Conservation (phyloP, 257 asterid genomes). For the Primulina eburnea region DNA sequence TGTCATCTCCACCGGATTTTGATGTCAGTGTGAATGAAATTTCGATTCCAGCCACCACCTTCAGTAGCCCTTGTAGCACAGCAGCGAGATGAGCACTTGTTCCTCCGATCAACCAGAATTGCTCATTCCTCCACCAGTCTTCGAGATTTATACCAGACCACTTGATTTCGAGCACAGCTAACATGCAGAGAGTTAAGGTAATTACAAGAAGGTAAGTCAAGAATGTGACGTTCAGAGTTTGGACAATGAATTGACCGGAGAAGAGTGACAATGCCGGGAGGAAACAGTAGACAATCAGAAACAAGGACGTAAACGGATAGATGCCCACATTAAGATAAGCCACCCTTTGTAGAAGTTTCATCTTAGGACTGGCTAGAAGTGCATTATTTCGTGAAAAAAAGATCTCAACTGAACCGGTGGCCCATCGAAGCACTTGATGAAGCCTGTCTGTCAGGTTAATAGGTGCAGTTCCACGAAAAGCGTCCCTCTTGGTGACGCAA, state of each 20-base stretch:
- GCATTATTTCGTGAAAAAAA: slow-evolving; percentile 44
- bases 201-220: slow-evolving; percentile 34
- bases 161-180: slow-evolving; percentile 38
- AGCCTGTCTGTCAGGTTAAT: slow-evolving; percentile 46
- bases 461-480: slow-evolving; percentile 48
- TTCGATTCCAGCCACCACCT: slow-evolving; percentile 46
- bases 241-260: slow-evolving; percentile 43
- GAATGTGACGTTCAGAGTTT: slow-evolving; percentile 32
- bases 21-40: slow-evolving; percentile 46
- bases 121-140: slow-evolving; percentile 53
- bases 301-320: slow-evolving; percentile 42
- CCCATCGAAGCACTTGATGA: slow-evolving; percentile 49
- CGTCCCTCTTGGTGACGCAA: slow-evolving; percentile 43
- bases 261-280: slow-evolving; percentile 47
- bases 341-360: slow-evolving; percentile 37
- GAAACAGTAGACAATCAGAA: slow-evolving; percentile 41
- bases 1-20: slow-evolving; percentile 36
- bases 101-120: slow-evolving; percentile 47
- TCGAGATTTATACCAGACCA: slow-evolving; percentile 45
- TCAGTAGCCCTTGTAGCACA: slow-evolving; percentile 42
- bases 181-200: slow-evolving; percentile 30
- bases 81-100: slow-evolving; percentile 52
- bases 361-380: slow-evolving; percentile 23
- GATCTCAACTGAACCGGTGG: slow-evolving; percentile 47
- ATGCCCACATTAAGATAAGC: slow-evolving; percentile 46